Conservation (phyloP, 202 grass and related monocot species). For the Panicum virgatum region DNA sequence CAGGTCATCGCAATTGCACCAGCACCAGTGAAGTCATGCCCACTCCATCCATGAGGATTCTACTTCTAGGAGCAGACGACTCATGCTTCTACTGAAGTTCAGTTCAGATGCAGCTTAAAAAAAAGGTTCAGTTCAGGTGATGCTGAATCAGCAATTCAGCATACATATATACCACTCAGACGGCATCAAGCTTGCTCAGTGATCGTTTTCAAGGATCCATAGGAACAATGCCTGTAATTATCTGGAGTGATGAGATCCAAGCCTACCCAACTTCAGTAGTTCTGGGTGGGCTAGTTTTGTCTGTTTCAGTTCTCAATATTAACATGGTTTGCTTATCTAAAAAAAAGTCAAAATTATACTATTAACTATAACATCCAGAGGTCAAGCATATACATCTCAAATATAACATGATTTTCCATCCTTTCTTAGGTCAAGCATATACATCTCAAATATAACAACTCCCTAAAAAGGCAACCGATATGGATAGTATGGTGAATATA, state of each 20-base stretch:
- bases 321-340: neutral
- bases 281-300: neutral
- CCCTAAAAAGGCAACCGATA: neutral
- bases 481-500: slow-evolving; percentile 17
- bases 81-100: neutral
- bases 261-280: neutral
- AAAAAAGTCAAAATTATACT: neutral
- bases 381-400: slow-evolving; percentile 18
- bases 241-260: slow-evolving; percentile 38
- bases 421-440: slow-evolving; percentile 16
- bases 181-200: slow-evolving; percentile 13
- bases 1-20: neutral
- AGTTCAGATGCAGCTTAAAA: neutral
- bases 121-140: slow-evolving; percentile 27
- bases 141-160: slow-evolving; percentile 27
- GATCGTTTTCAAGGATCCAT: slow-evolving; percentile 41
- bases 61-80: neutral
- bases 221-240: slow-evolving; percentile 25
- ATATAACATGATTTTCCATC: neutral
- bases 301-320: neutral
- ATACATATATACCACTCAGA: neutral
- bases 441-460: slow-evolving; percentile 23
- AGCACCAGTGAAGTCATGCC: no score
- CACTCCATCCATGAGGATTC: neutral
- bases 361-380: neutral